phyloP scores from a whole-genome alignment of 306 rosid species.

The Sphenostylis stenocarpa region DNA sequence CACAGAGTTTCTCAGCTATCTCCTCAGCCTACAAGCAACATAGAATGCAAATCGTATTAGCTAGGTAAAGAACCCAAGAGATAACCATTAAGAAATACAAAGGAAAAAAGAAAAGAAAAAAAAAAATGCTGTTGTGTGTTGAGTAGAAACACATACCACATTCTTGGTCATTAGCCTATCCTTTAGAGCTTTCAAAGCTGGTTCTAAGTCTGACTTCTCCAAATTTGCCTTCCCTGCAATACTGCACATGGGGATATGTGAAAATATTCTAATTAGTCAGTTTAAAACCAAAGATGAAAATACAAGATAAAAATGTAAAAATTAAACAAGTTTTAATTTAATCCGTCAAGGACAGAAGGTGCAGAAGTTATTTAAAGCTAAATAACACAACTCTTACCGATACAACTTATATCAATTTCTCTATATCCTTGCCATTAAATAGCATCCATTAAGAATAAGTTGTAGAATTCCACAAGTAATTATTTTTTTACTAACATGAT shows the following conservation, averaged over 20 bases:
- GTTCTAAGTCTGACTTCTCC: constrained; percentile 86
- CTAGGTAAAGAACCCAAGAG: not conserved
- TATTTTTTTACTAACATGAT: not conserved
- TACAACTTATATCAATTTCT: not conserved
- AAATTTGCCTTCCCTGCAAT: constrained; percentile 87
- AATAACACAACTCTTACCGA: not conserved
- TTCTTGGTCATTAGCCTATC: constrained; percentile 94
- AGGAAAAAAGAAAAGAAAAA: not conserved
- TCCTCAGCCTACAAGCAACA: constrained; percentile 71
- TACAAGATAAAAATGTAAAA: not conserved
- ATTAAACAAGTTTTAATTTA: not conserved
- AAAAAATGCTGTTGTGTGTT: not conserved
- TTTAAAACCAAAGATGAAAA: constrained; percentile 12
- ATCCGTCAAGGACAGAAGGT: not conserved
- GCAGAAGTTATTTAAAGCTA: not conserved
- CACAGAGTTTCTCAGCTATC: constrained; percentile 93
- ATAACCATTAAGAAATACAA: not conserved
- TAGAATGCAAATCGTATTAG: constrained; percentile 23
- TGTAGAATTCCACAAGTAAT: not conserved
- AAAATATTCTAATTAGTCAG: not conserved
- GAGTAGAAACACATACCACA: constrained; percentile 56
- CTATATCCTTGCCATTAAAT: not conserved
- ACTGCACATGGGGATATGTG: constrained; percentile 39
- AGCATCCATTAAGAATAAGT: not conserved
- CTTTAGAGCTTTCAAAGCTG: constrained; percentile 86